Conservation (phyloP, 1,284 basidiomycete genomes). For the Ganoderma sinense region DNA sequence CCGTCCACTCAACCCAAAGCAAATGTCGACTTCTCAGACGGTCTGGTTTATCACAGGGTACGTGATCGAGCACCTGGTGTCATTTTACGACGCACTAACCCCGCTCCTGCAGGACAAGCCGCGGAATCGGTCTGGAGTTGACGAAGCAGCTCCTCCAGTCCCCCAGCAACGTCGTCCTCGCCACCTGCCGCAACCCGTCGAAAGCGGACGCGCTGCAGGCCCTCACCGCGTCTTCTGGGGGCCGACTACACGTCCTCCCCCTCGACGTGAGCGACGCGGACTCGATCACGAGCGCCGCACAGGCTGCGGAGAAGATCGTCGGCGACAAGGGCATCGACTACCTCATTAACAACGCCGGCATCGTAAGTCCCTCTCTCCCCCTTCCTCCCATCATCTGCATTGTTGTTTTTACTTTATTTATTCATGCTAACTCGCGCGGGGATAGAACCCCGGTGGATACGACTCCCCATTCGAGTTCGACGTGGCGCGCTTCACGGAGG, state of each 20-base stretch:
- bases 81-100: no score
- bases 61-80: not conserved
- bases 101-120: conserved; percentile 12
- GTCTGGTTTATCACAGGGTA: conserved; percentile 6
- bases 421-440: not conserved
- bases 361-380: conserved; percentile 32
- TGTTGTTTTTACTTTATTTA: not conserved
- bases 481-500: not conserved
- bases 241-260: conserved; percentile 41
- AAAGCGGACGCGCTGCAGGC: conserved; percentile 38
- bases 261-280: conserved; percentile 41
- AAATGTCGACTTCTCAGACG: not conserved
- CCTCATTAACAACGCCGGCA: conserved; percentile 48
- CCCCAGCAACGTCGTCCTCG: conserved; percentile 45
- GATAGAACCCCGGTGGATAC: not conserved
- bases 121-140: conserved; percentile 49
- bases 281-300: conserved; percentile 24
- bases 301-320: conserved; percentile 36
- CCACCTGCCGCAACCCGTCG: conserved; percentile 45
- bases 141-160: conserved; percentile 43
- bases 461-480: not conserved
- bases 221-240: conserved; percentile 34
- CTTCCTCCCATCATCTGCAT: not conserved
- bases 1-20: not conserved
- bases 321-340: conserved; percentile 45